Conservation (phyloP, 2,329 filamentous ascomycete genomes). For the Arthrocladium fulminans region DNA sequence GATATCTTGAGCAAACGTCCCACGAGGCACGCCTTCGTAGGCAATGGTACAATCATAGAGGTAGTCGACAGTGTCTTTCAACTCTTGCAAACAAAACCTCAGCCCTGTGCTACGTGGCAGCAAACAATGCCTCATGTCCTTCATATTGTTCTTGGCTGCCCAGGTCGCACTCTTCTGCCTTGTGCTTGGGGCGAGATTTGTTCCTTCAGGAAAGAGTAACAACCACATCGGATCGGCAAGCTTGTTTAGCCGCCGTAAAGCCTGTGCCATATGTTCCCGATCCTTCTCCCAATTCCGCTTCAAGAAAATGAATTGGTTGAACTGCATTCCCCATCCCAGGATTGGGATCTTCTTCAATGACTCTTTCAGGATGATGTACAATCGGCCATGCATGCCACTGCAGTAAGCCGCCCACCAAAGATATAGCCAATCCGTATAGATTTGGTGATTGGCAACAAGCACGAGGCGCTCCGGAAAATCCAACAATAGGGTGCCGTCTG, state of each 20-base stretch:
- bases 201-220: slow-evolving; percentile 78
- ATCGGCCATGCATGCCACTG: slow-evolving; percentile 70
- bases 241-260: slow-evolving; percentile 60
- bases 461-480: slow-evolving; percentile 73
- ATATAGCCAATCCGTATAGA: slow-evolving; percentile 88
- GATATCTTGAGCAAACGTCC: slow-evolving; percentile 68
- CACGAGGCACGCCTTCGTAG: slow-evolving; percentile 33
- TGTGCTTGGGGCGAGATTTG: slow-evolving; percentile 65
- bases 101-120: slow-evolving; percentile 73
- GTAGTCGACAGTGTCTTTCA: slow-evolving; percentile 67
- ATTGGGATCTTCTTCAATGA: slow-evolving; percentile 73
- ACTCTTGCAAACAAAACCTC: slow-evolving; percentile 68
- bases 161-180: slow-evolving; percentile 62
- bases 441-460: slow-evolving; percentile 80
- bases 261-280: slow-evolving; percentile 63
- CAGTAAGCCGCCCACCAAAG: slow-evolving; percentile 92
- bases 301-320: slow-evolving; percentile 86
- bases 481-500: slow-evolving; percentile 66
- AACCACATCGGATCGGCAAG: slow-evolving; percentile 72
- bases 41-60: slow-evolving; percentile 56
- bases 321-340: slow-evolving; percentile 71
- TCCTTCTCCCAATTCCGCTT: slow-evolving; percentile 82
- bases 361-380: slow-evolving; percentile 87
- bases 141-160: slow-evolving; percentile 65
- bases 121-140: slow-evolving; percentile 65